Conservation (phyloP, 768 basidiomycete genomes). For the Favolaschia claudopus region DNA sequence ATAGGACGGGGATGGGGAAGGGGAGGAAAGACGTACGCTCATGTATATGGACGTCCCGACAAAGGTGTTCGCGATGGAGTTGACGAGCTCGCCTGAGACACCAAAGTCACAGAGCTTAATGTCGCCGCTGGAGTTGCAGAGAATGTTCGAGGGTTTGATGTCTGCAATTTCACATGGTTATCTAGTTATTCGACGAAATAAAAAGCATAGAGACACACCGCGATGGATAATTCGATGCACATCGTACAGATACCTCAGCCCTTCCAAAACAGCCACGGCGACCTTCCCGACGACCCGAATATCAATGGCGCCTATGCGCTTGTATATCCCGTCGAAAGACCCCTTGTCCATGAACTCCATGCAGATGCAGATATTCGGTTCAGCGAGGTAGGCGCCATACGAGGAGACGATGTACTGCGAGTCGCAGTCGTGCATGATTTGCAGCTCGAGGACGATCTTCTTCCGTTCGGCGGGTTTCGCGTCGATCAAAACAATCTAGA, state of each 20-base stretch:
- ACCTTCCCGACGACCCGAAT: constrained; percentile 93
- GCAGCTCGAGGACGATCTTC: constrained; percentile 95
- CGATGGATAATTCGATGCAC: constrained; percentile 98
- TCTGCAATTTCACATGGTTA: constrained; percentile 61
- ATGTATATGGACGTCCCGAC: constrained; percentile 99
- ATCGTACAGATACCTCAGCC: constrained; percentile 96
- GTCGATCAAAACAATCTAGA: constrained; percentile 92
- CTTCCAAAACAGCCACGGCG: constrained; percentile 91
- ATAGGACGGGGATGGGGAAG: constrained; percentile 11
- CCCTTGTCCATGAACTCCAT: constrained; percentile 98
- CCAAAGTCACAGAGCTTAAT: constrained; percentile 99
- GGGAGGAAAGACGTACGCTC: constrained; percentile 75
- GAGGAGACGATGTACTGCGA: constrained; percentile 96
- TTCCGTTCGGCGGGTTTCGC: constrained; percentile 96
- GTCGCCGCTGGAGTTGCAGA: constrained; percentile 92
- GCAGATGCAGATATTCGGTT: constrained; percentile 99
- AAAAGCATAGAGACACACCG: constrained; percentile 61
- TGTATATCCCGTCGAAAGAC: constrained; percentile 94
- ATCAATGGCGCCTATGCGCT: constrained; percentile 92
- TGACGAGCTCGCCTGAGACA: constrained; percentile 97
- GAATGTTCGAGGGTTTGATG: constrained; percentile 98
- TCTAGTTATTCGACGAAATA: constrained; percentile 26
- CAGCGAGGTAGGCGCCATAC: constrained; percentile 94
- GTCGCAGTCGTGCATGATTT: constrained; percentile 98
- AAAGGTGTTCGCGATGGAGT: constrained; percentile 98